Base-by-base conservation (phyloP, 2,329 filamentous ascomycete genomes). In the Colletotrichum chlorophyti region DNA sequence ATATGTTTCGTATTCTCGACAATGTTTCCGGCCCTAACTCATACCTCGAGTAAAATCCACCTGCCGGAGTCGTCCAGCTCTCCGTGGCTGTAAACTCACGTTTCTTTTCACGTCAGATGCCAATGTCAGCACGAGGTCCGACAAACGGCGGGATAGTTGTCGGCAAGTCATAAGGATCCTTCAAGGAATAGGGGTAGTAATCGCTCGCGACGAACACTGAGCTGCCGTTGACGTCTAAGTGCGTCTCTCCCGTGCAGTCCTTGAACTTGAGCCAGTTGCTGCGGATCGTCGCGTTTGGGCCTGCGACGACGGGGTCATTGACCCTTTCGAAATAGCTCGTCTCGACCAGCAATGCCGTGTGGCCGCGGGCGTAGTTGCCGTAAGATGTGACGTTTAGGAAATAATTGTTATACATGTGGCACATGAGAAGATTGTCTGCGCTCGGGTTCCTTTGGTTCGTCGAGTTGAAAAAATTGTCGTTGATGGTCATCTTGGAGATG, bases 391-490 rank as follows among this genome's bases (percentile, higher is more conserved):
- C 72, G 51, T 76, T 66, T 64, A 75, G 70, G 69, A 78, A 82
- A 69, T 79, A 81, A 66, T 74, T 79, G 76, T 84, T 86, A 61
- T 66, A 84, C 65, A 87, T 69, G 66, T 87, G 84, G 3, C 77
- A 83, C 14, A 79, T 83, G n/a, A 86, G 61, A 83, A 81, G 68
- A 85, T 70, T 10, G 65, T 69, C 10, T 63, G 66, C 3, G 61
- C 75, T 76, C 6, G 84, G 83, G 4, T 73, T 74, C 51, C 83
- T 82, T 9, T 78, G 82, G 75, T 86, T 84, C 66, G 86, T 72
- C 71, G 85, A 85, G 58, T 69, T 64, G 74, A 76, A 84, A 74
- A 82, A 78, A 76, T 85, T 86, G 72, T 84, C 80, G 70, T 75
- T 74, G 68, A 81, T 84, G 31, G 84, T 86, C 47, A 86, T 75